Percentiles rank a stretch among this genome's conserved stretches.
phyloP scores from a whole-genome alignment of 306 rosid genomes.

The Gastrolobium villosum region DNA sequence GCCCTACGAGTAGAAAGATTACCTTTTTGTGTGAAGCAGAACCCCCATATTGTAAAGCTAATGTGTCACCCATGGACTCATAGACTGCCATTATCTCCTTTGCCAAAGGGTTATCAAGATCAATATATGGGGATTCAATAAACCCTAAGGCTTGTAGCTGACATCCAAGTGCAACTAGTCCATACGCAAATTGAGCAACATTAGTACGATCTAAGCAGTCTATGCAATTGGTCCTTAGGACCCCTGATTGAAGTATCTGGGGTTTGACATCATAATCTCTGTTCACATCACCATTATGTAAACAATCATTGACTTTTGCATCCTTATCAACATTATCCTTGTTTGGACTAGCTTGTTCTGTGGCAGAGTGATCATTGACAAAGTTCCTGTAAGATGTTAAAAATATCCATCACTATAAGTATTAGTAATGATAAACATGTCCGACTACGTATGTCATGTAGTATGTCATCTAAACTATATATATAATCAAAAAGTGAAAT shows the following conservation, averaged over 20 bases:
- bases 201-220: conserved; percentile 99
- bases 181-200: conserved; percentile 94
- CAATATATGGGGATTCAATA: conserved; percentile 63
- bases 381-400: background rate
- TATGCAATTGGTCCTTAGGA: conserved; percentile 93
- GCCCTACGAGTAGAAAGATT: conserved; percentile 39
- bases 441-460: background rate
- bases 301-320: conserved; percentile 49
- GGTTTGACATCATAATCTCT: conserved; percentile 51
- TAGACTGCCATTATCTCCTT: conserved; percentile 80
- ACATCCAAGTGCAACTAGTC: conserved; percentile 81
- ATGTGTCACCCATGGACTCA: conserved; percentile 94
- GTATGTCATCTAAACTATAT: conserved; percentile 10
- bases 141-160: conserved; percentile 78
- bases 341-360: conserved; percentile 54
- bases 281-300: conserved; percentile 46
- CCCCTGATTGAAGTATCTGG: conserved; percentile 77
- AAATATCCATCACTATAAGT: too few species aligned
- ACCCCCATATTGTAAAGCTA: conserved; percentile 95
- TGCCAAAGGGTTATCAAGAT: conserved; percentile 84
- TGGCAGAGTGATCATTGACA: conserved; percentile 50
- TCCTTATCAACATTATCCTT: conserved; percentile 59
- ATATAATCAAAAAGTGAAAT: conserved; percentile 38
- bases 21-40: conserved; percentile 99
- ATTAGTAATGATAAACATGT: too few species aligned